Base-by-base conservation (phyloP, 1,284 basidiomycete genomes). In the Dichomitus squalens region DNA sequence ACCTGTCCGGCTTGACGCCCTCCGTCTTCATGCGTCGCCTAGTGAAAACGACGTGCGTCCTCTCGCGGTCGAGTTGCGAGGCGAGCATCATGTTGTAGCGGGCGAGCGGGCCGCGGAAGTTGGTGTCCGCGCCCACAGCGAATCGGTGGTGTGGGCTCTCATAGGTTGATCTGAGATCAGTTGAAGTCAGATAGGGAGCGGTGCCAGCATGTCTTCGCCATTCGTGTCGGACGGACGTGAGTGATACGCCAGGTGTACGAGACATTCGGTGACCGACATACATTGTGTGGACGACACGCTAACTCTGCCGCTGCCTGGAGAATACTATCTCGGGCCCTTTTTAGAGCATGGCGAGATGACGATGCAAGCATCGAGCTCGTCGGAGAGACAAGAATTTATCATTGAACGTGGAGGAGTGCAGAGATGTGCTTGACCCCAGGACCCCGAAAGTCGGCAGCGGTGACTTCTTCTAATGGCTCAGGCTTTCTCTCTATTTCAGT, bases 1-100 rank as follows among this genome's bases (percentile, higher is more conserved):
- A 58, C 16, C 79, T 48, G 62, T 85, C 78, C 0, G 90, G 88
- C 33, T 58, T 53, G 9, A 87, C 66, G 5, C 73, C 71, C 14
- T 73, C 67, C 0, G 64, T 56, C 66, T 89, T 90, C 86, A 90
- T 88, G 38, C 79, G 66, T n/a, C 72, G 64, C 44, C 75, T 23
- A 25, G 2, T 4, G 36, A 64, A 34, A 1, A 50, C 62, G 0
- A 34, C 39, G 21, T 27, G 2, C 0, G 48, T 31, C 20, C 57
- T 49, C 1, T 47, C 53, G 7, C 49, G 21, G 35, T 64, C 61
- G 3, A 64, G 58, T 6, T 63, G 53, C 12, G 38, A 36, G 7
- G 53, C 57, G 43, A 68, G 31, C 18, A 60, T 53, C 51, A 70
- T 54, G 59, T 63, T 66, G 36, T 52, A 51, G 20, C 64, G 55